Evolutionary conservation across 495 filamentous ascomycete species (phyloP).

Genomic region (Neurospora sp.): DNA sequence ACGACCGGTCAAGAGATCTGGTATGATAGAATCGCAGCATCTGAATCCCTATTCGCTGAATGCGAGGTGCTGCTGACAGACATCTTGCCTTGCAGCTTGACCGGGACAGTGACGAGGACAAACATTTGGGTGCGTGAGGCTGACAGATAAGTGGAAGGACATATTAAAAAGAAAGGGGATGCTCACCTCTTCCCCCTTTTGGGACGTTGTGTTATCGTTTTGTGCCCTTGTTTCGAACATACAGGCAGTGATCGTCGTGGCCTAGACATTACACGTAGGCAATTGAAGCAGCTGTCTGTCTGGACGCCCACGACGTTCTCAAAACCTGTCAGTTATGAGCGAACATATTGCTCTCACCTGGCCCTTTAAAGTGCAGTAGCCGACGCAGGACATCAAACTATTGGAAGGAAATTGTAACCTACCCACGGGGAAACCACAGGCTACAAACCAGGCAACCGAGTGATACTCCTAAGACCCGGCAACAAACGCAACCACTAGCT

Average conservation of each 20-base stretch:
- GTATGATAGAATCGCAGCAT: not conserved
- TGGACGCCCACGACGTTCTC: not conserved
- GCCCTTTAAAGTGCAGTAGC: not conserved
- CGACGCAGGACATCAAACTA: not conserved
- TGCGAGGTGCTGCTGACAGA: not conserved
- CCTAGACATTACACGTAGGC: not conserved
- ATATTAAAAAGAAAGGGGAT: not conserved
- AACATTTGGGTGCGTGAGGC: not conserved
- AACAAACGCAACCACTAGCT: not conserved
- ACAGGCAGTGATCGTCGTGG: not conserved
- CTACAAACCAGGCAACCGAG: not conserved
- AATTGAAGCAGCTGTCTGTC: not conserved
- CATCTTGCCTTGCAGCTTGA: not conserved
- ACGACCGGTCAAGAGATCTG: not conserved
- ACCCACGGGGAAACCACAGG: not conserved
- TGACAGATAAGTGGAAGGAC: not conserved
- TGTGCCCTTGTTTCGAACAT: not conserved
- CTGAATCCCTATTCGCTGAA: not conserved
- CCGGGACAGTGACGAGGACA: not conserved
- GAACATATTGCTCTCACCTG: not conserved
- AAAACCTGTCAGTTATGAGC: not conserved
- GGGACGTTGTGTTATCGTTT: not conserved
- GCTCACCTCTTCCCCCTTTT: not conserved
- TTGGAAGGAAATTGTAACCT: not conserved
- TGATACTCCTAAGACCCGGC: not conserved